Evolutionary conservation across 768 basidiomycete species (phyloP).

Genomic region (Amanita subjunquillea): DNA sequence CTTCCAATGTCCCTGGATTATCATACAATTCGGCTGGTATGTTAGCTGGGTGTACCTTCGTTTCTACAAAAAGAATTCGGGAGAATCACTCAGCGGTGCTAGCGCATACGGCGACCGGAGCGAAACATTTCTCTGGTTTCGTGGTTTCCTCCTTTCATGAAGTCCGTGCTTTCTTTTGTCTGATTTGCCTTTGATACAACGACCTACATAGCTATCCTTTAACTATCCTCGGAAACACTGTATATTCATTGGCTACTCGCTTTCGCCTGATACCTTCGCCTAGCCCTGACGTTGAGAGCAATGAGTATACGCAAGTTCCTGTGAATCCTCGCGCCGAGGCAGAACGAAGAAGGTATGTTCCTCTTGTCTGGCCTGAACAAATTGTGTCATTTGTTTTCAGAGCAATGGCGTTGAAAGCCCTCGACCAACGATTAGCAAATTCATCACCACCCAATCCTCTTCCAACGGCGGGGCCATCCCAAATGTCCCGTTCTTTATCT

Average conservation of each 20-base stretch:
- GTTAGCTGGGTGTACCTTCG: slow-evolving; percentile 92
- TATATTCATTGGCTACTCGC: slow-evolving; percentile 54
- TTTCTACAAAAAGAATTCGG: slow-evolving; percentile 86
- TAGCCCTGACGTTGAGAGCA: slow-evolving; percentile 59
- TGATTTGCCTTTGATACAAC: slow-evolving; percentile 1
- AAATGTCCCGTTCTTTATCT: slow-evolving; percentile 21
- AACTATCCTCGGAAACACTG: slow-evolving; percentile 52
- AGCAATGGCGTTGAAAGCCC: slow-evolving; percentile 91
- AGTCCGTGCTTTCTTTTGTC: slow-evolving; percentile 43
- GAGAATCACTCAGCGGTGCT: slow-evolving; percentile 49
- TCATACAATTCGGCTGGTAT: slow-evolving; percentile 99
- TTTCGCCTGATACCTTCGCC: slow-evolving; percentile 66
- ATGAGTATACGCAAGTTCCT: slow-evolving; percentile 63
- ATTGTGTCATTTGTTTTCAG: slow-evolving; percentile 28
- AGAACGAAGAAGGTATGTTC: slow-evolving; percentile 76
- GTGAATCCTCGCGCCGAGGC: slow-evolving; percentile 93
- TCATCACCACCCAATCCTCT: slow-evolving; percentile 31
- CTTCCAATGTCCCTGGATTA: slow-evolving; percentile 81
- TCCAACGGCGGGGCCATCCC: slow-evolving; percentile 20
- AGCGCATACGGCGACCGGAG: slow-evolving; percentile 86
- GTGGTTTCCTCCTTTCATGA: slow-evolving; percentile 95
- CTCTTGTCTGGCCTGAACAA: not conserved
- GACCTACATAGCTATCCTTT: slow-evolving; percentile 54
- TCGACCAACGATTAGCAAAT: slow-evolving; percentile 85
- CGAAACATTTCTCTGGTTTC: slow-evolving; percentile 92